Evolutionary conservation across 805 yeast genomes (phyloP), one percentile per base, ranked within the genome.

Genomic region (Tanozyma kutaoensis): DNA sequence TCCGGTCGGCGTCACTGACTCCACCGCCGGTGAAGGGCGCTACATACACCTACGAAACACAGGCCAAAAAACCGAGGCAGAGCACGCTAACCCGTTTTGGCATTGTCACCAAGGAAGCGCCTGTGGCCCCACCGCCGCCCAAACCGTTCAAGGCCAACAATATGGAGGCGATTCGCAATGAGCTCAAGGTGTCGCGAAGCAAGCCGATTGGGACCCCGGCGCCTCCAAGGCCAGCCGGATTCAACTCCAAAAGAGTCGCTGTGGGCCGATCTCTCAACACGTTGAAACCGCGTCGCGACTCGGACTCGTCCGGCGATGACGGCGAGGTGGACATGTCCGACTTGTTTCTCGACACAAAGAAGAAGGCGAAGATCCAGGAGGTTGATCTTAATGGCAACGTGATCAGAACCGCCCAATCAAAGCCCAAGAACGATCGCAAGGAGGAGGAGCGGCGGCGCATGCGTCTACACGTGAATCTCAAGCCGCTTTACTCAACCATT

Each of bases 381-480:
- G 48, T 61, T 16, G 73, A 61, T 38, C 51, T 62, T 6, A 42
- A 59, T 29, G 72, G 72, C 0, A 51, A 45, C 3, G 28, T 57
- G 5, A 25, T 36, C 5, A 52, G 38, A 22, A 21, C 33, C 4
- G 37, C 43, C 8, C 27, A 20, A 13, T 26, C 25, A 8, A 31
- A 36, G 4, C 36, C 48, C 5, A 52, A 46, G 20, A 58, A 51
- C 27, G 43, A 58, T 16, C 53, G 54, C 29, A 37, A 40, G 12
- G 50, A 51, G 8, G n/a, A n/a, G n/a, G n/a, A n/a, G n/a, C n/a
- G n/a, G n/a, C n/a, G n/a, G n/a, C n/a, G 93, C 37, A 58, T 67
- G 36, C 65, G 97, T 37, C 56, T 88, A 28, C 74, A 77, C 42
- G 85, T 85, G 9, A 81, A 77, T 41, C 51, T 84, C 45, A 73